phyloP scores from a whole-genome alignment of 345 rosid genomes.

The Ricinus communis region DNA sequence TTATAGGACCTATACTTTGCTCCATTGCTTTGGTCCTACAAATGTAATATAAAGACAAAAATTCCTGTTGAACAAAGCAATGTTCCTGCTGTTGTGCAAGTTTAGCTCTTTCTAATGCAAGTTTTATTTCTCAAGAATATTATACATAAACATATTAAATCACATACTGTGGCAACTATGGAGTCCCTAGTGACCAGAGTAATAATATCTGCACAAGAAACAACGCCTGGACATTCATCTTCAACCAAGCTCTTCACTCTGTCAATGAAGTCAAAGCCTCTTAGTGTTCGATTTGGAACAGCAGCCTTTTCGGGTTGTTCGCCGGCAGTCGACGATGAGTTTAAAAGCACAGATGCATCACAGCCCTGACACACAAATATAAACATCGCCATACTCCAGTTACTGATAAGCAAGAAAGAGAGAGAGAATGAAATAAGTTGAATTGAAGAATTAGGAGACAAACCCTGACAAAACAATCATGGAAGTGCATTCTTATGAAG shows the following conservation, averaged over 20 bases:
- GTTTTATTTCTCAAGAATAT: too few relatives aligned
- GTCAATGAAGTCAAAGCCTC: constrained; percentile 75
- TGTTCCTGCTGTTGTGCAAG: too few relatives aligned
- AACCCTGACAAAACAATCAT: constrained; percentile 77
- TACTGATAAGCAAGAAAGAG: too few relatives aligned
- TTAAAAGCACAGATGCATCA: constrained; percentile 73
- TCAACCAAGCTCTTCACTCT: constrained; percentile 57
- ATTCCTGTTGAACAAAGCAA: too few relatives aligned
- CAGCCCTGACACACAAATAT: constrained; percentile 52
- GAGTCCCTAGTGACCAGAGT: constrained; percentile 68
- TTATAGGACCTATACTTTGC: too few relatives aligned
- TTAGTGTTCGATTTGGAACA: constrained; percentile 54
- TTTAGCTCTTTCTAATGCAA: too few relatives aligned
- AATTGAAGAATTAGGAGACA: neutral
- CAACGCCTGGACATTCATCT: constrained; percentile 59
- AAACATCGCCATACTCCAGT: too few relatives aligned
- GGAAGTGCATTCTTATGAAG: constrained; percentile 77
- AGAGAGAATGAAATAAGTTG: too few relatives aligned
- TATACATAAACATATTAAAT: neutral
- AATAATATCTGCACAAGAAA: constrained; percentile 72
- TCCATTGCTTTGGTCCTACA: too few relatives aligned
- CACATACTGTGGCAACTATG: constrained; percentile 54
- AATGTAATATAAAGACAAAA: too few relatives aligned
- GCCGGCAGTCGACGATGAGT: constrained; percentile 43
- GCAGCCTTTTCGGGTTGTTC: constrained; percentile 53